Conservation (phyloP, 2,329 filamentous ascomycete species). For the Penicillium sp. region DNA sequence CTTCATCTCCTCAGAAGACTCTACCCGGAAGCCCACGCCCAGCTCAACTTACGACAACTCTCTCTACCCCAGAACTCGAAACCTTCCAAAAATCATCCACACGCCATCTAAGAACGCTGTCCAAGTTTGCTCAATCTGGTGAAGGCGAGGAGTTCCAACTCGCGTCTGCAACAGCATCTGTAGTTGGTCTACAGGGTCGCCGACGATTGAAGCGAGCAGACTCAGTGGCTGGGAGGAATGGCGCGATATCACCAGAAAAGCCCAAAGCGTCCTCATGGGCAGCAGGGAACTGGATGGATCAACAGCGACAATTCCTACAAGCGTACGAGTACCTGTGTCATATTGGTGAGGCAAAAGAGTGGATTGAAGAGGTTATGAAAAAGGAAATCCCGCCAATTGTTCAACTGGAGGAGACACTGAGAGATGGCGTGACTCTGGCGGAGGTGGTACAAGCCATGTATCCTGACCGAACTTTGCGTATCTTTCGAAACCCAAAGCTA, state of each 20-base stretch:
- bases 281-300: slow-evolving; percentile 96
- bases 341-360: slow-evolving; percentile 97
- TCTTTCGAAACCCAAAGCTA: slow-evolving; percentile 80
- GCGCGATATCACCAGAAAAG: slow-evolving; percentile 44
- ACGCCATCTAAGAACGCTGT: slow-evolving; percentile 82
- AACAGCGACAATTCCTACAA: slow-evolving; percentile 91
- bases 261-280: slow-evolving; percentile 69
- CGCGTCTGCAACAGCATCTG: slow-evolving; percentile 75
- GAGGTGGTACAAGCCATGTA: slow-evolving; percentile 90
- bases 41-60: slow-evolving; percentile 41
- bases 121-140: slow-evolving; percentile 74
- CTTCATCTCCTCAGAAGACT: slow-evolving; percentile 28
- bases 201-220: slow-evolving; percentile 74
- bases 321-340: slow-evolving; percentile 99
- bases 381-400: slow-evolving; percentile 87
- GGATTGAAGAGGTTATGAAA: slow-evolving; percentile 92
- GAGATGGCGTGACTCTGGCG: slow-evolving; percentile 90
- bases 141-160: slow-evolving; percentile 79
- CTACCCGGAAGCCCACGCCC: slow-evolving; percentile 32
- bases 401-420: slow-evolving; percentile 85
- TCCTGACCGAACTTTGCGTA: slow-evolving; percentile 71
- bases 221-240: slow-evolving; percentile 54
- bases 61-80: slow-evolving; percentile 73
- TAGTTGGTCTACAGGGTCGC: slow-evolving; percentile 81
- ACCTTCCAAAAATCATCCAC: slow-evolving; percentile 86